Evolutionary conservation across 768 basidiomycete genomes (phyloP).

Genomic region (Lyophyllum semitale): DNA sequence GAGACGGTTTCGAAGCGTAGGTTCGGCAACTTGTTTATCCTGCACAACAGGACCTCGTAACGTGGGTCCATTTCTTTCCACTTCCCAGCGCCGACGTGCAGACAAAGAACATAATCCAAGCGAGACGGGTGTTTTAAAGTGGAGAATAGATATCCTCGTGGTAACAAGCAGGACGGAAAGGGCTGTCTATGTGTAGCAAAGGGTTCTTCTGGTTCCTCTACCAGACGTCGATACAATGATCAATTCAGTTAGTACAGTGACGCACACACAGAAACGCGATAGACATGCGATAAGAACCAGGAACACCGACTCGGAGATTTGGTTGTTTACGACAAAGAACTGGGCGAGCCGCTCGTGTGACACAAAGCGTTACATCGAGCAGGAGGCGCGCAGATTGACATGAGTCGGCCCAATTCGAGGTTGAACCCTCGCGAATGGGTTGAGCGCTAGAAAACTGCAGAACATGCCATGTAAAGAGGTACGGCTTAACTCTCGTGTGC

Average conservation of each 20-base stretch:
- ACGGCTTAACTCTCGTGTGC: background rate
- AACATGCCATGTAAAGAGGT: background rate
- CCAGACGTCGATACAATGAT: background rate
- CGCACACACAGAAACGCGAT: background rate
- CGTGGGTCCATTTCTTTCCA: no score
- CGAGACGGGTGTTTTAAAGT: background rate
- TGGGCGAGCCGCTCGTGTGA: slow-evolving; percentile 1
- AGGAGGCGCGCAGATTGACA: background rate
- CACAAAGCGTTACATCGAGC: background rate
- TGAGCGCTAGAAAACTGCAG: background rate
- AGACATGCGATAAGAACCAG: background rate
- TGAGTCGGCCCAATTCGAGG: background rate
- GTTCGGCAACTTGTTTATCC: background rate
- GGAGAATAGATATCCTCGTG: background rate
- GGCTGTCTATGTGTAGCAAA: background rate
- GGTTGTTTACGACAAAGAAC: background rate
- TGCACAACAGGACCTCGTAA: background rate
- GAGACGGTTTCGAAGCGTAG: background rate
- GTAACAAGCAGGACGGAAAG: background rate
- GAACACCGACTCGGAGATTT: background rate
- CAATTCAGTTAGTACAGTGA: background rate
- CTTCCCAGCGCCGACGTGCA: no score
- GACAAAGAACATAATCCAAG: no score
- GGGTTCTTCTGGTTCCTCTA: background rate
- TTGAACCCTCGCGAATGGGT: background rate